These are phyloP conservation scores for Fusarium mundagurra DNA, from an alignment of 2,329 filamentous ascomycete species.

Conservation along the genomic window DNA sequence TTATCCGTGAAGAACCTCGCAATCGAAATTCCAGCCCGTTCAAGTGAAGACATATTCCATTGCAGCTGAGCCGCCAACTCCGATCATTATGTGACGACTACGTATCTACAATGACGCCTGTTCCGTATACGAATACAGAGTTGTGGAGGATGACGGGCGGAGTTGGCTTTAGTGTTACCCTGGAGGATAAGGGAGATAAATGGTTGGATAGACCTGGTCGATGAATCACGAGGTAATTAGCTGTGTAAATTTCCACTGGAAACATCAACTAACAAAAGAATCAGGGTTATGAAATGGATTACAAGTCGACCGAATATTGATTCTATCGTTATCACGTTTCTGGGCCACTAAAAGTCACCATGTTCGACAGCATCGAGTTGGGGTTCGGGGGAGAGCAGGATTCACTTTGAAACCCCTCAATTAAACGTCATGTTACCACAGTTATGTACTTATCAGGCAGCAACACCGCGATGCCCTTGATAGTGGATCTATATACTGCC, in stretches of 20 bases:
- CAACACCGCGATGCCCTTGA: background rate
- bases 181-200: background rate
- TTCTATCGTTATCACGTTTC: background rate
- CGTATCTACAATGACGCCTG: slow-evolving; percentile 9
- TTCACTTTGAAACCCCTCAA: background rate
- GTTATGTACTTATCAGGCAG: slow-evolving; percentile 6
- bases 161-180: background rate
- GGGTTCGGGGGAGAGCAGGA: background rate
- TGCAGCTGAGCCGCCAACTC: slow-evolving; percentile 13
- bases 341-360: background rate
- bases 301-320: background rate
- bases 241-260: background rate
- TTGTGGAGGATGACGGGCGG: background rate
- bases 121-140: slow-evolving; percentile 9
- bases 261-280: background rate
- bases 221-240: background rate
- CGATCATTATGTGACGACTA: slow-evolving; percentile 19
- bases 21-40: background rate
- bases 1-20: slow-evolving; percentile 18
- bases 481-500: background rate
- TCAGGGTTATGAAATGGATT: too few relatives aligned
- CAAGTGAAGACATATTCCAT: slow-evolving; percentile 5
- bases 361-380: background rate
- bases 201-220: background rate
- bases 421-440: background rate